Evolutionary conservation across 2,329 filamentous ascomycete genomes (phyloP).

Genomic region (Aspergillus pseudotamarii): DNA sequence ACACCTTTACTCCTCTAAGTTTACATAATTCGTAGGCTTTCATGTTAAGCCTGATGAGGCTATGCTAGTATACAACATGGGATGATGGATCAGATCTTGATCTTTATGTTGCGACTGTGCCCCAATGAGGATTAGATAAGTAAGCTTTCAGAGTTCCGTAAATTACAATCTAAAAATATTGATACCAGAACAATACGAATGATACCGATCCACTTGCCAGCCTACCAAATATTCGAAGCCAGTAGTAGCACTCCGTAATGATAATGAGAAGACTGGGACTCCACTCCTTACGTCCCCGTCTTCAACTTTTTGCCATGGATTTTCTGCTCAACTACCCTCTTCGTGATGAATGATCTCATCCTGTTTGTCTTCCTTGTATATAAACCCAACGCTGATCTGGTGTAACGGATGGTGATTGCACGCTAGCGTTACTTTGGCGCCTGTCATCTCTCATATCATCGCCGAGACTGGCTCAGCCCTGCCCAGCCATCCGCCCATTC

Average conservation of each 20-base stretch:
- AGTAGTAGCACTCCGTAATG: not conserved
- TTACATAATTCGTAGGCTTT: too few relatives aligned
- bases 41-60: not conserved
- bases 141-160: not conserved
- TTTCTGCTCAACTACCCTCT: not conserved
- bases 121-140: not conserved
- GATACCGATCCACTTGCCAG: not conserved
- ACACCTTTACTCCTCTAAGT: too few relatives aligned
- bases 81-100: not conserved
- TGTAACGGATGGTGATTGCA: not conserved
- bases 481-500: conserved; percentile 3
- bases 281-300: conserved; percentile 3
- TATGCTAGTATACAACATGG: not conserved
- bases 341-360: not conserved
- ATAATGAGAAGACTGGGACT: not conserved
- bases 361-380: not conserved
- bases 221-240: not conserved
- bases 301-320: not conserved
- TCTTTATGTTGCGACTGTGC: not conserved
- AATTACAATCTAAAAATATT: not conserved
- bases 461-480: conserved; percentile 5
- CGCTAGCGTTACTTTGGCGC: not conserved
- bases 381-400: not conserved
- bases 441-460: not conserved
- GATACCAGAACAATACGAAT: not conserved